Evolutionary conservation across 495 filamentous ascomycete species (phyloP).

Genomic region (Jackrogersella multiformis): DNA sequence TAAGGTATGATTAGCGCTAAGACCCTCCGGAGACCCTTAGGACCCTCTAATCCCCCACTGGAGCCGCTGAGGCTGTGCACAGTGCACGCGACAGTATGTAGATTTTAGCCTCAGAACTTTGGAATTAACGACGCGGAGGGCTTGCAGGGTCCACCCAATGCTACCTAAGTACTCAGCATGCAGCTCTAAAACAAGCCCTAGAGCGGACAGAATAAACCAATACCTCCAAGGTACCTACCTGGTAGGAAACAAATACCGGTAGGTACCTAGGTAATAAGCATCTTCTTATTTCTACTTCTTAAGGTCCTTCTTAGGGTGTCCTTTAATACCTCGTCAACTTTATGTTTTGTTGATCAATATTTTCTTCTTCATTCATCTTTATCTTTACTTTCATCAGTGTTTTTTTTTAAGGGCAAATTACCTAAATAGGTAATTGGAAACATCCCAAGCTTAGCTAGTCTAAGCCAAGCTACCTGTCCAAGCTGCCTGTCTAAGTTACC

Average conservation of each 20-base stretch:
- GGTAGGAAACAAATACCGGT: too few species aligned
- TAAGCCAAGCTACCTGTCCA: not conserved
- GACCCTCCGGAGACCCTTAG: not conserved
- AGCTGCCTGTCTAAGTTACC: too few species aligned
- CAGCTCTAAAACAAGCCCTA: conserved; percentile 35
- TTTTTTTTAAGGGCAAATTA: too few species aligned
- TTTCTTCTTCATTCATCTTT: not conserved
- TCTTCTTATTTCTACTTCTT: not conserved
- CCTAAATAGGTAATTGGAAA: too few species aligned
- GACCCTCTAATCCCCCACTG: not conserved
- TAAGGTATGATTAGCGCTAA: conserved; percentile 16
- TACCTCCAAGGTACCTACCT: too few species aligned
- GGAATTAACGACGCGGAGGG: not conserved
- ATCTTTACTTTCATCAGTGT: not conserved
- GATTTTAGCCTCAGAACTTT: conserved; percentile 22
- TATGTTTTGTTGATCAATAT: not conserved
- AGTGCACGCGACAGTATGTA: conserved; percentile 21
- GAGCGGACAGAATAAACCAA: conserved; percentile 13
- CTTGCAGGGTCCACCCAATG: conserved; percentile 27
- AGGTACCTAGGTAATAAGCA: conserved; percentile 1
- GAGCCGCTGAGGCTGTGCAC: conserved; percentile 10
- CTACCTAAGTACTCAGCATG: conserved; percentile 17
- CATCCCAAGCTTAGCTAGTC: not conserved
- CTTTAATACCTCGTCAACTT: conserved; percentile 12
- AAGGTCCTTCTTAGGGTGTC: not conserved